Percentiles rank a stretch among this genome's conserved stretches.
Evolutionary conservation across 2,329 filamentous ascomycete species (phyloP).

Genomic region (Colletotrichum cuscutae): DNA sequence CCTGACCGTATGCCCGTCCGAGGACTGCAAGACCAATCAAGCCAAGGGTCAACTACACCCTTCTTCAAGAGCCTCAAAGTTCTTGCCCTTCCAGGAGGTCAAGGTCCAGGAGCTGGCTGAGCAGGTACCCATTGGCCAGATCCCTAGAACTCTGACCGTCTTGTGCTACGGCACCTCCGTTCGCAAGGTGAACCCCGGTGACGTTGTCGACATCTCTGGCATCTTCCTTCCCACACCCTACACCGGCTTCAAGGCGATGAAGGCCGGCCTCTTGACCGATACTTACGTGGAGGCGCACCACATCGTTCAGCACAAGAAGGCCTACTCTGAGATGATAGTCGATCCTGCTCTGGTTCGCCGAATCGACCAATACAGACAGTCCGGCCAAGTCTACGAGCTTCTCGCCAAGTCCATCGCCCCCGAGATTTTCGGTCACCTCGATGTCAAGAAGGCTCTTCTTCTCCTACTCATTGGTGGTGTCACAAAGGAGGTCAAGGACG

Average conservation of each 20-base stretch:
- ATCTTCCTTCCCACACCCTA: conserved; percentile 98
- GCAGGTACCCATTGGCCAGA: conserved; percentile 97
- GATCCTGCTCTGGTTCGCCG: conserved; percentile 82
- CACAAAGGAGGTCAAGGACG: conserved; percentile 95
- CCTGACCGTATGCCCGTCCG: conserved; percentile 85
- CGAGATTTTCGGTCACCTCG: conserved; percentile 95
- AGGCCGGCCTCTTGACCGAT: conserved; percentile 94
- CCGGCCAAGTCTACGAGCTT: conserved; percentile 94
- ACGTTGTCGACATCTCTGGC: conserved; percentile 92
- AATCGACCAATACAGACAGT: conserved; percentile 86
- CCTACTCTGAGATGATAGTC: conserved; percentile 90
- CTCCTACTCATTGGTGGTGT: conserved; percentile 95
- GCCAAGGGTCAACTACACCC: conserved; percentile 93
- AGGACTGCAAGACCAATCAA: conserved; percentile 91
- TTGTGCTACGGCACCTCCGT: conserved; percentile 90
- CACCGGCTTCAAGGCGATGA: conserved; percentile 98
- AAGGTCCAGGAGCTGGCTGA: conserved; percentile 99
- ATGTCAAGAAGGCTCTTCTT: conserved; percentile 98
- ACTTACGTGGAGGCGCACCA: conserved; percentile 97
- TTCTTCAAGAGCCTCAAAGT: conserved; percentile 96
- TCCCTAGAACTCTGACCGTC: conserved; percentile 89
- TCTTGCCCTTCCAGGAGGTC: conserved; percentile 96
- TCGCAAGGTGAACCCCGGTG: conserved; percentile 89
- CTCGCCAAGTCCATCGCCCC: conserved; percentile 96
- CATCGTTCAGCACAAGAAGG: conserved; percentile 96